Percentiles rank a stretch among this genome's conserved stretches.
These are phyloP conservation scores for Arachis monticola DNA, from an alignment of 331 rosid species.

Conservation along the genomic window DNA sequence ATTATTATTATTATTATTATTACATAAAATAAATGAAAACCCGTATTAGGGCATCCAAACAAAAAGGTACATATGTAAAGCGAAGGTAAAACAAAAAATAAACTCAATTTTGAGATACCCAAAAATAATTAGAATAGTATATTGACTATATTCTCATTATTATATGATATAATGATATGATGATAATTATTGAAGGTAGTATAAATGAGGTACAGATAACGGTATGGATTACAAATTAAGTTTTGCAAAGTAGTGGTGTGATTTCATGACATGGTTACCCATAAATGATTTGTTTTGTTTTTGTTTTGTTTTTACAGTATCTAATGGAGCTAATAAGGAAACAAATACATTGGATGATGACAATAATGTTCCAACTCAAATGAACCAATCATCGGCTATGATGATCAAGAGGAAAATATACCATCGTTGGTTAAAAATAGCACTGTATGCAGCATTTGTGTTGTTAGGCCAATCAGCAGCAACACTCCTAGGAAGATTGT, in stretches of 20 bases:
- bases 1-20: no score
- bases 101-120: no score
- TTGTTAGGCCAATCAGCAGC: slow-evolving; percentile 55
- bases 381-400: slow-evolving; percentile 8
- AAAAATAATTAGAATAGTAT: no score
- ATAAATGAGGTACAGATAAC: no score
- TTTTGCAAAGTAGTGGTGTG: no score
- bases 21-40: no score
- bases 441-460: slow-evolving; percentile 38
- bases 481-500: slow-evolving; percentile 47
- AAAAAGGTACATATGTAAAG: no score
- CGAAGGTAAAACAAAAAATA: no score
- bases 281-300: neutral
- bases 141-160: no score
- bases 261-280: neutral
- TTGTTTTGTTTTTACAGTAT: slow-evolving; percentile 17
- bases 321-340: slow-evolving; percentile 29
- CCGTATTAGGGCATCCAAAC: no score
- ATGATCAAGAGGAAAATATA: neutral
- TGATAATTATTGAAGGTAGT: no score
- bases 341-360: slow-evolving; percentile 21
- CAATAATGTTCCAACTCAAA: neutral
- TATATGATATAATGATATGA: no score
- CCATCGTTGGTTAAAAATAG: slow-evolving; percentile 35
- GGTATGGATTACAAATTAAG: neutral